Base-by-base conservation (phyloP, 1,139 yeast species). In the Citeromyces hawaiiensis region DNA sequence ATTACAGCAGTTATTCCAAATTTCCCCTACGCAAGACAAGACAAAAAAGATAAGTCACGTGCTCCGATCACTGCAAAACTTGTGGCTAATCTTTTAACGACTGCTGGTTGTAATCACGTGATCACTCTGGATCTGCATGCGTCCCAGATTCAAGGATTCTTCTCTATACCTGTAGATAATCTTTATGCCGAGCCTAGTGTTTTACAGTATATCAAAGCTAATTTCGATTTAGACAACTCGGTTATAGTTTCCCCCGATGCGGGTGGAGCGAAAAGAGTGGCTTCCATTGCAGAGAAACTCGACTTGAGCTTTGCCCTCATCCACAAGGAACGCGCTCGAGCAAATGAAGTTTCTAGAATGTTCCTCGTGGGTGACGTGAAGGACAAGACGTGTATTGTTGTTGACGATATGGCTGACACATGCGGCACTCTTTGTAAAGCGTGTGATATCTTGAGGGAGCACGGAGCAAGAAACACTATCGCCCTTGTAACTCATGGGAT, bases 401-500 rank as follows among this genome's bases (percentile, higher is more conserved):
- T 82, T 34, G 93, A 82, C 54, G 93, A 82, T 54, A 81, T 82
- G 83, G 88, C 88, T 18, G 91, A 82, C 53, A 82, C 91, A 4
- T 81, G 91, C 60, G 91, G 91, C 37, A 81, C 91, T 3, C 61
- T 81, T 45, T 81, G 80, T 46, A 81, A 81, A 52, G 91, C 91
- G 1, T 80, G 86, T 7, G 83, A 79, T 43, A 72, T 81, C 35
- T 61, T 75, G 42, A 40, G 53, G 36, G 68, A 62, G 6, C 70
- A 71, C 41, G 79, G 82, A 33, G 91, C 91, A n/a, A 68, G 73
- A 44, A 73, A 76, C 48, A 91, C 81, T 33, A 70, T 80, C 45
- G 85, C 88, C 2, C 76, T 82, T 45, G 87, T 81, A 2, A 81
- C 88, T 0, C 91, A 81, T 53, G 93, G 93, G 39, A 77, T 82